Percentiles rank a stretch among this genome's conserved stretches.
Conservation (phyloP, 805 yeast species). For the Saccharomycopsis synnaedendra region DNA sequence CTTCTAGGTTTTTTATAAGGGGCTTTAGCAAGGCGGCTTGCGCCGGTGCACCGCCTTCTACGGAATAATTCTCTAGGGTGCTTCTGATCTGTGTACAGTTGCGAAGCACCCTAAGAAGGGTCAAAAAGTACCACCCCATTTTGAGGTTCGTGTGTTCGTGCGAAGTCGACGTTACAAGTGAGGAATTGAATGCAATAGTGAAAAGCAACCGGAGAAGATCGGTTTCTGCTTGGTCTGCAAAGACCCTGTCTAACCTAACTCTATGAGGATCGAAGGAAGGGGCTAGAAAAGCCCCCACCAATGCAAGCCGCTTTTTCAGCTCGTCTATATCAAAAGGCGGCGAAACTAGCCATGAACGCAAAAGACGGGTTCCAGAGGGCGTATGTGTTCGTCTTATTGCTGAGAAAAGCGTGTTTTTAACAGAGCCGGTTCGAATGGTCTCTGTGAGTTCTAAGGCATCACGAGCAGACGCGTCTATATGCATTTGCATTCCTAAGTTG, state of each 20-base stretch:
- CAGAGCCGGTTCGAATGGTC: constrained; percentile 44
- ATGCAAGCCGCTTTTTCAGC: constrained; percentile 43
- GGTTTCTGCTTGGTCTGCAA: constrained; percentile 23
- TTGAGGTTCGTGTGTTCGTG: constrained; percentile 20
- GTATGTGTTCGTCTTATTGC: constrained; percentile 68
- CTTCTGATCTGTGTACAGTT: constrained; percentile 53
- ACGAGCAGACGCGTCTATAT: constrained; percentile 71
- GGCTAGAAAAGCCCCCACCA: constrained; percentile 33
- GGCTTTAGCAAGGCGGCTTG: neutral
- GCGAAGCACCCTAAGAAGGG: constrained; percentile 31
- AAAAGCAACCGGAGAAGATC: constrained; percentile 55
- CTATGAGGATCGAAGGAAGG: constrained; percentile 15
- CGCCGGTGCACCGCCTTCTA: neutral
- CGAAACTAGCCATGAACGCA: constrained; percentile 71
- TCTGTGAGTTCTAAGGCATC: constrained; percentile 62
- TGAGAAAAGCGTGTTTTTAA: constrained; percentile 61
- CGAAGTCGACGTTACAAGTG: neutral
- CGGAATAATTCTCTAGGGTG: constrained; percentile 51
- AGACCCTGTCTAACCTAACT: neutral
- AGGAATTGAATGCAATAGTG: constrained; percentile 14
- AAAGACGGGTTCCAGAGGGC: constrained; percentile 67
- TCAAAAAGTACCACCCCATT: constrained; percentile 21
- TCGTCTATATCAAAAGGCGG: constrained; percentile 56
- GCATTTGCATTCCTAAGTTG: constrained; percentile 42
- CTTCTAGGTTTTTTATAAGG: constrained; percentile 22